Evolutionary conservation across 345 rosid species (phyloP), one percentile per base, ranked within the genome.

Genomic region (Balakata baccata): DNA sequence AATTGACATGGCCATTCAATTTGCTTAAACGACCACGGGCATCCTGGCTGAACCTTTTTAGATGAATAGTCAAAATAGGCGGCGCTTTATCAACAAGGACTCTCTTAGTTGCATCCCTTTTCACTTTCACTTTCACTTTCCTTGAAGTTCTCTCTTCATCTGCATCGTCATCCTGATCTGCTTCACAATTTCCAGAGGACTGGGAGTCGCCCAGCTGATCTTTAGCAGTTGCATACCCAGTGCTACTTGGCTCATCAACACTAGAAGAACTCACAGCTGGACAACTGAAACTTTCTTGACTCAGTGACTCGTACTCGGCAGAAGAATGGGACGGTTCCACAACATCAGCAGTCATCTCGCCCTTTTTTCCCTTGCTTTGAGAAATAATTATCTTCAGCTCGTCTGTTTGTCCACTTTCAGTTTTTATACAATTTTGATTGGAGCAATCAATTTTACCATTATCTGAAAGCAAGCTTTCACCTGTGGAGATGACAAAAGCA

Each of bases 41-140:
- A 81, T 93, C 99, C 83, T 96, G 99, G 85, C 88, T 87, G 80
- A 96, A 96, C 81, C 99, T 87, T 71, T 96, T 96, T 74, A 96
- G 82, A 86, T 96, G 99, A 77, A 96, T 81, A 51, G 97, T 93
- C 70, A 96, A 78, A 53, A 93, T 81, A 52, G 90, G 90, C 10
- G 99, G 99, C 3, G 88, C 89, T 81, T 90, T 91, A 80, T 84
- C 82, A 70, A 96, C 74, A 61, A 87, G 90, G 71, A 89, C 89
- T 76, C 92, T 88, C 82, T 93, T 96, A 56, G 87, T 93, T 62
- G 99, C 98, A 81, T 90, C 92, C 84, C 98, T 86, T 88, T 91
- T 96, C 68, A 89, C 97, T 57, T 84, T 96, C 68, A 89, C 97
- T 57, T 84, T 87, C 67, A 85, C 71, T 63, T 62, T 63, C 70